These are phyloP conservation scores for Medicago arabica DNA, from an alignment of 306 rosid genomes.

Conservation along the genomic window DNA sequence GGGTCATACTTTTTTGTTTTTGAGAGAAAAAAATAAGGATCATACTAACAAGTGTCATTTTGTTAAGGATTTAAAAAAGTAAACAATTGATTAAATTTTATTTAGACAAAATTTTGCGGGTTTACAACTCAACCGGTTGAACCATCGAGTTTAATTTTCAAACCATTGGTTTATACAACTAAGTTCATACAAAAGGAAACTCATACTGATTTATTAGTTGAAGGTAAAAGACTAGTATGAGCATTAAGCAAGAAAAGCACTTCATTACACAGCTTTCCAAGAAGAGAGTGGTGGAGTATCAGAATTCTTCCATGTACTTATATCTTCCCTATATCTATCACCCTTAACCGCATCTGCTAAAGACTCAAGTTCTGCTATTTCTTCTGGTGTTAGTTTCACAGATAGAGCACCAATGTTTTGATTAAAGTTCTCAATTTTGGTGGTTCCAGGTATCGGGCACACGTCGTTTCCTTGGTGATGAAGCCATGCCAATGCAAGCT, in stretches of 20 bases:
- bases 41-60: too few relatives aligned
- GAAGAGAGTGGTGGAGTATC: constrained; percentile 75
- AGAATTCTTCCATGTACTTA: constrained; percentile 48
- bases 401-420: constrained; percentile 69
- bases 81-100: too few relatives aligned
- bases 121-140: not conserved
- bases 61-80: too few relatives aligned
- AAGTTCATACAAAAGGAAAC: constrained; percentile 5
- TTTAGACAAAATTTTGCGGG: too few relatives aligned
- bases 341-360: constrained; percentile 57
- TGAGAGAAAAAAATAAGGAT: too few relatives aligned
- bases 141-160: not conserved
- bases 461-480: constrained; percentile 62
- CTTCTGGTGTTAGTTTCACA: constrained; percentile 65
- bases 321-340: constrained; percentile 14
- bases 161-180: not conserved
- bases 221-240: not conserved
- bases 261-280: constrained; percentile 45
- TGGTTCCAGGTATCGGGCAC: constrained; percentile 84
- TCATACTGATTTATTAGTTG: not conserved
- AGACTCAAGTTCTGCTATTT: constrained; percentile 66
- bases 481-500: constrained; percentile 45
- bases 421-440: constrained; percentile 64
- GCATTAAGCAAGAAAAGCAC: not conserved
- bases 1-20: too few relatives aligned